phyloP scores from a whole-genome alignment of 306 rosid genomes.

The Prunus persica region Prunus_persica_NCBIv2 NC_034014.1:26464001-26464500 shows the following conservation, averaged over 20 bases:
- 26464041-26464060: neutral
- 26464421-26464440: slow-evolving; percentile 31
- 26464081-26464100: neutral
- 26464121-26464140: slow-evolving; percentile 38
- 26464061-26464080: neutral
- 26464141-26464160: slow-evolving; percentile 26
- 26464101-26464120: neutral
- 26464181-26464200: slow-evolving; percentile 24
- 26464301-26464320: slow-evolving; percentile 12
- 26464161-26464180: slow-evolving; percentile 21
- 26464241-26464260: neutral
- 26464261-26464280: slow-evolving; percentile 16
- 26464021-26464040: slow-evolving; percentile 38
- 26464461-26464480: slow-evolving; percentile 17
- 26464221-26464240: neutral
- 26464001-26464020: slow-evolving; percentile 47
- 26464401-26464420: slow-evolving; percentile 30
- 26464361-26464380: slow-evolving; percentile 32
- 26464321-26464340: slow-evolving; percentile 54
- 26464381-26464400: slow-evolving; percentile 30
- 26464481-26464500: slow-evolving; percentile 29
- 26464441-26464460: slow-evolving; percentile 12
- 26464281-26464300: slow-evolving; percentile 26
- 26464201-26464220: slow-evolving; percentile 12
- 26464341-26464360: slow-evolving; percentile 35